Evolutionary conservation across 768 basidiomycete genomes (phyloP).

Genomic region (Hirschioporus abietinus): DNA sequence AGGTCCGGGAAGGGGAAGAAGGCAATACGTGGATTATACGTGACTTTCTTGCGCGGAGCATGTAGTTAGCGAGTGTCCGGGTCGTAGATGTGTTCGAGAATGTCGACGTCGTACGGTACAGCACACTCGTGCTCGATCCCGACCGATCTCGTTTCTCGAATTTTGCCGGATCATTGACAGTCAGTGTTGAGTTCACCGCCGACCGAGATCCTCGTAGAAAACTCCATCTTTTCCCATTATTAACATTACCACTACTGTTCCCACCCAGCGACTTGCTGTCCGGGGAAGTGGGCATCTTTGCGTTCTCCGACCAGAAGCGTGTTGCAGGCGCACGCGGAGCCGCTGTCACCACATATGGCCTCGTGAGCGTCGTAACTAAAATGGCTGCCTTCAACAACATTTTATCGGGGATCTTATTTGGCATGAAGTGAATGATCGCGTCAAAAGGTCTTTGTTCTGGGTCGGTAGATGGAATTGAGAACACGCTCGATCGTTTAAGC

Average conservation of each 20-base stretch:
- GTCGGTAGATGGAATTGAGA: slow-evolving; percentile 22
- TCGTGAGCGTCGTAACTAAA: slow-evolving; percentile 33
- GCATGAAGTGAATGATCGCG: slow-evolving; percentile 33
- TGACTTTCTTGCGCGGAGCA: not conserved
- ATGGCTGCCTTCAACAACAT: slow-evolving; percentile 33
- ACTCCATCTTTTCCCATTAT: not conserved
- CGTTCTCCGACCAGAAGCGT: slow-evolving; percentile 10
- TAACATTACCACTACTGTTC: not conserved
- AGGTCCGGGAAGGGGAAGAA: slow-evolving; percentile 19
- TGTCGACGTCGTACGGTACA: slow-evolving; percentile 7
- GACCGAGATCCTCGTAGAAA: not conserved
- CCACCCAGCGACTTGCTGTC: not conserved
- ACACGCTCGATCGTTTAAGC: slow-evolving; percentile 5
- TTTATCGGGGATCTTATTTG: slow-evolving; percentile 25
- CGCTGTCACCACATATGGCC: slow-evolving; percentile 28
- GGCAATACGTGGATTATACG: slow-evolving; percentile 3
- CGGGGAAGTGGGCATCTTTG: slow-evolving; percentile 7
- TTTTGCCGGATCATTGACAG: not conserved
- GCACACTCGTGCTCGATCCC: not conserved
- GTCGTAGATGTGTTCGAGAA: slow-evolving; percentile 18
- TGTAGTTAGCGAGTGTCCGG: slow-evolving; percentile 13
- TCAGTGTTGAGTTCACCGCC: not conserved
- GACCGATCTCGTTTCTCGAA: not conserved
- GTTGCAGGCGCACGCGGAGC: slow-evolving; percentile 9
- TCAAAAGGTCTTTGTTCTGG: slow-evolving; percentile 32